phyloP scores from a whole-genome alignment of 148 eudicot species.

The Chenopodium album region DNA sequence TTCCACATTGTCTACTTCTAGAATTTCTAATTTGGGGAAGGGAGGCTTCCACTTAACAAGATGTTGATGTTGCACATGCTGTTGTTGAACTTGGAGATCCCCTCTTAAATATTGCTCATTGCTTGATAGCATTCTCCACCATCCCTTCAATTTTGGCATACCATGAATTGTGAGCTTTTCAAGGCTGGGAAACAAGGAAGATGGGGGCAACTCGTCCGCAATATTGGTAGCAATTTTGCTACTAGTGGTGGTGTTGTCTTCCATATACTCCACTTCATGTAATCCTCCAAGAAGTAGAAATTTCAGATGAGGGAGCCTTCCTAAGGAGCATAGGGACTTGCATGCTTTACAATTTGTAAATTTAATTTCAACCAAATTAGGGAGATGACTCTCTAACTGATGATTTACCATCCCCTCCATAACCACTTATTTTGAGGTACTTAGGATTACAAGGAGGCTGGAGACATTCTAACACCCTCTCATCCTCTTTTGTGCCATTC shows the following conservation, averaged over 20 bases:
- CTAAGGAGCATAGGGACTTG: constrained; percentile 9
- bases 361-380: background rate
- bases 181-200: background rate
- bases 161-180: rapidly evolving
- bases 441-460: background rate
- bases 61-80: no score
- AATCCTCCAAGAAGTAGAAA: background rate
- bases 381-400: background rate
- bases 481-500: background rate
- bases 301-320: constrained; percentile 19
- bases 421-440: background rate
- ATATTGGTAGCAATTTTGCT: background rate
- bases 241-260: background rate
- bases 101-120: no score
- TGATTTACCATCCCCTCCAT: background rate
- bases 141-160: background rate
- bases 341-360: background rate
- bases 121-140: no score
- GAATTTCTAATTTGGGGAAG: no score
- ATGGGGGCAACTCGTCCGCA: background rate
- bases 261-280: constrained; percentile 2
- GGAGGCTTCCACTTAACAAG: no score
- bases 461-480: constrained; percentile 11
- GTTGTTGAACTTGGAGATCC: no score
- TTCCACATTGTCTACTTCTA: no score